Base-by-base conservation (phyloP, 345 rosid species). In the Anacardium occidentale region DNA sequence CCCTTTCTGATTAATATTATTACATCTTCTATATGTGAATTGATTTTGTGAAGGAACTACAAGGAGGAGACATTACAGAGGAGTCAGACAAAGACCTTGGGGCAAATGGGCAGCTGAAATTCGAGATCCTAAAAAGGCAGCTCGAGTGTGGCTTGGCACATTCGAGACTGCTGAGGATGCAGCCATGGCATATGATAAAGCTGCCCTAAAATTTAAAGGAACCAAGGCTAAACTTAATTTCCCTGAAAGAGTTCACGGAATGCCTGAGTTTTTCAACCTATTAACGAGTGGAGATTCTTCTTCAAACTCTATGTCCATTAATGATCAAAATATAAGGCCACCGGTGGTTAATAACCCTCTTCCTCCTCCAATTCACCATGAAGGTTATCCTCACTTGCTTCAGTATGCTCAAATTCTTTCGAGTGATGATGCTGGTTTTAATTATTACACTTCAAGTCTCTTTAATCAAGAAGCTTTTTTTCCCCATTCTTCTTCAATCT, bases 91-190 rank as follows among this genome's bases (percentile, higher is more conserved):
- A 73, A 84, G 98, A 69, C 97, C 95, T 37, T 94, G 98, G 98
- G 98, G 98, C 0, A 94, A 92, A 80, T 94, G 98, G 98, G 98
- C 98, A 0, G 95, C 98, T 0, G 98, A 94, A 76, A 94, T 94
- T 22, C 83, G 98, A 10, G 93, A 92, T 68, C 98, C 98, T 0
- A 65, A 79, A 53, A 94, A 90, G 74, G 92, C 91, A 62, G 86
- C 85, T 8, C 84, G 98, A 66, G 89, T 86, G 3, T 94, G 98
- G 98, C 88, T 94, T 21, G 98, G 98, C 60, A 92, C 98, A 51
- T 94, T 89, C 25, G 88, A 85, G 62, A 90, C 97, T 0, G 94
- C 90, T 3, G 98, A 94, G 70, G 98, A 89, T 32, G 98, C 98
- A 1, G 97, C 98, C 47, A 75, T 88, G 62, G 98, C 98, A 18